These are phyloP conservation scores for Lizonia empirigonia DNA, from an alignment of 2,329 filamentous ascomycete genomes.

Conservation along the genomic window DNA sequence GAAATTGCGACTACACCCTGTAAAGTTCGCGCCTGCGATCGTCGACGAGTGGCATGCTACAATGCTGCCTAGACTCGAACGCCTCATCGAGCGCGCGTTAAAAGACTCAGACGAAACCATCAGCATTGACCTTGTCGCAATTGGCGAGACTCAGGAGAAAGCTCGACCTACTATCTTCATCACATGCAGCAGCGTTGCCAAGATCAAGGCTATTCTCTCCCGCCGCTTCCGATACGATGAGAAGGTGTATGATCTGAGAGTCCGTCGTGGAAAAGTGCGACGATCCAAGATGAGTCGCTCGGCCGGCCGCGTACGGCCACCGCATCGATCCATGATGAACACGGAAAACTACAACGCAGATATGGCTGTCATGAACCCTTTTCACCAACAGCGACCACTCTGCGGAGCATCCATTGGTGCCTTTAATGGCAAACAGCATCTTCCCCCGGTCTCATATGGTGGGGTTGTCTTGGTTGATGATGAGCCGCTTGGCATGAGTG, in stretches of 20 bases:
- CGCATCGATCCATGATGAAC: slow-evolving; percentile 51
- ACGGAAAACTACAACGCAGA: slow-evolving; percentile 44
- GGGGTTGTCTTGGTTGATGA: slow-evolving; percentile 85
- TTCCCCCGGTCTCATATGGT: slow-evolving; percentile 89
- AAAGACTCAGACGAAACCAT: slow-evolving; percentile 76
- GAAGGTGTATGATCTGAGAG: slow-evolving; percentile 69
- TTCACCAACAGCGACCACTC: slow-evolving; percentile 76
- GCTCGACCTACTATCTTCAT: slow-evolving; percentile 76
- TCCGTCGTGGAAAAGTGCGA: slow-evolving; percentile 71
- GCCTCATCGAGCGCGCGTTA: slow-evolving; percentile 72
- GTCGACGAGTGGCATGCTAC: slow-evolving; percentile 74
- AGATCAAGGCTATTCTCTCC: slow-evolving; percentile 73
- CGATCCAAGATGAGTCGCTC: slow-evolving; percentile 61
- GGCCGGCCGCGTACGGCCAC: slow-evolving; percentile 36
- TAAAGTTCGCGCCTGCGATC: slow-evolving; percentile 65
- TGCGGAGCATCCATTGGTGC: slow-evolving; percentile 95
- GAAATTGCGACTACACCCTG: slow-evolving; percentile 48
- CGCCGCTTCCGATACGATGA: slow-evolving; percentile 73
- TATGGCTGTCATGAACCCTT: slow-evolving; percentile 65
- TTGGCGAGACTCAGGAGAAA: slow-evolving; percentile 70
- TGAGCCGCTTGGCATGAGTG: slow-evolving; percentile 89
- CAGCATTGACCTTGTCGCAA: slow-evolving; percentile 76
- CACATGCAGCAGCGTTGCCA: slow-evolving; percentile 74
- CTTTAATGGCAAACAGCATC: slow-evolving; percentile 80
- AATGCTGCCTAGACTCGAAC: slow-evolving; percentile 75